Conservation (phyloP, 306 rosid species). For the Calophaca sinica region DNA sequence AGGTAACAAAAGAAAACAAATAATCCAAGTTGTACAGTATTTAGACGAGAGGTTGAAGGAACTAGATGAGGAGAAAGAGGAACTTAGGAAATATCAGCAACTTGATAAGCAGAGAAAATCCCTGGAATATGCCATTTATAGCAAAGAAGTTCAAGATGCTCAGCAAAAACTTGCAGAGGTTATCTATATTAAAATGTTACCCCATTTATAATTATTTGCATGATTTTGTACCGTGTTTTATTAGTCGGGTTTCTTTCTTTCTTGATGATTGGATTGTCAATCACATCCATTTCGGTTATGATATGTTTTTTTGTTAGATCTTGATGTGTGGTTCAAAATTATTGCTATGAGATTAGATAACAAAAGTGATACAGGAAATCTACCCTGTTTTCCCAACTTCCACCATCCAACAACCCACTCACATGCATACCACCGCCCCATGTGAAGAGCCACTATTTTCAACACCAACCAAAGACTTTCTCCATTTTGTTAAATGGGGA, state of each 20-base stretch:
- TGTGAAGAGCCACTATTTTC: too few relatives aligned
- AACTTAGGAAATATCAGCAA: constrained; percentile 90
- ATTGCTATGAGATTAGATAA: neutral
- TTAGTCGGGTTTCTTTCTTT: neutral
- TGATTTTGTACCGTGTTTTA: constrained; percentile 28
- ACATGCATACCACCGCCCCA: too few relatives aligned
- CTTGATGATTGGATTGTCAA: constrained; percentile 23
- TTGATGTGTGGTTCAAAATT: constrained; percentile 18
- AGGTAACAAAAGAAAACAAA: constrained; percentile 94
- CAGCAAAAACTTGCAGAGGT: constrained; percentile 91
- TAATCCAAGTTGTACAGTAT: constrained; percentile 97
- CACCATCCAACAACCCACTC: too few relatives aligned
- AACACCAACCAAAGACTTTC: too few relatives aligned
- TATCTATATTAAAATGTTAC: constrained; percentile 43
- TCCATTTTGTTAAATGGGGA: too few relatives aligned
- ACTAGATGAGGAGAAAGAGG: constrained; percentile 98
- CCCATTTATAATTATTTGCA: constrained; percentile 22
- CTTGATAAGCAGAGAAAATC: constrained; percentile 94
- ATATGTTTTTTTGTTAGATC: too few relatives aligned
- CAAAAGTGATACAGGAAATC: too few relatives aligned
- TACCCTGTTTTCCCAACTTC: too few relatives aligned
- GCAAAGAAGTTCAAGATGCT: constrained; percentile 92
- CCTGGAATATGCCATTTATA: constrained; percentile 85
- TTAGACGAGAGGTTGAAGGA: constrained; percentile 95
- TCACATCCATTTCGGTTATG: too few relatives aligned